Base-by-base conservation (phyloP, 1,284 basidiomycete genomes). In the Ganoderma boninense region DNA sequence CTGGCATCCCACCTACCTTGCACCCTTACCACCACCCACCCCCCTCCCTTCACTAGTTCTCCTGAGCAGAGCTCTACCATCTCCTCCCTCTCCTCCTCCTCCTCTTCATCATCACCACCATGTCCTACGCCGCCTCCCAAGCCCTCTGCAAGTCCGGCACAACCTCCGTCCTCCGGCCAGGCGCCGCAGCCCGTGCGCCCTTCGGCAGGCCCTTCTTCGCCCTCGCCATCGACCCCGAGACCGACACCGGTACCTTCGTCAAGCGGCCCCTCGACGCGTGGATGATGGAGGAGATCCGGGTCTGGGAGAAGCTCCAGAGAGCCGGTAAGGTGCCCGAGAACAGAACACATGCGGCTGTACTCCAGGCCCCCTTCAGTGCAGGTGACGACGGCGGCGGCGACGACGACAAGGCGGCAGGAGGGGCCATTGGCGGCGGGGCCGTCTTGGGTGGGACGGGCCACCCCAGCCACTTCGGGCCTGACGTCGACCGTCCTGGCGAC, bases 251-350 rank as follows among this genome's bases (percentile, higher is more conserved):
- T 23, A 42, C 52, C 18, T 38, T 64, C 49, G 44, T 40, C 52
- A 49, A 44, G 42, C 62, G 46, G 7, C 62, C 32, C 20, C 20
- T 52, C 29, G 29, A 14, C 35, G 38, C 35, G 32, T 8, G 20
- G 57, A 60, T 40, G 57, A n/a, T 35, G 18, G 57, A 35, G 57
- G 57, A 60, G 35, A 60, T 60, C 11, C 11, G 57, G 4, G 57
- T 35, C 20, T 60, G 57, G 57, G 35, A 40, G 57, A 60, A 60
- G 57, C 57, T 60, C 35, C 57, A 60, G 57, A 35, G 57, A 6
- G 40, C 35, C 7, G 57, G 57, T 60, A 60, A 60, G n/a, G n/a
- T n/a, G n/a, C n/a, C n/a, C n/a, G n/a, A n/a, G n/a, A n/a, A n/a
- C n/a, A n/a, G n/a, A n/a, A n/a, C n/a, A n/a, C n/a, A n/a, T n/a